A percentile compares a stretch with the other conserved stretches of the same genome.
Conservation (phyloP, 75 land plant species). For the Cupressus sempervirens region DNA sequence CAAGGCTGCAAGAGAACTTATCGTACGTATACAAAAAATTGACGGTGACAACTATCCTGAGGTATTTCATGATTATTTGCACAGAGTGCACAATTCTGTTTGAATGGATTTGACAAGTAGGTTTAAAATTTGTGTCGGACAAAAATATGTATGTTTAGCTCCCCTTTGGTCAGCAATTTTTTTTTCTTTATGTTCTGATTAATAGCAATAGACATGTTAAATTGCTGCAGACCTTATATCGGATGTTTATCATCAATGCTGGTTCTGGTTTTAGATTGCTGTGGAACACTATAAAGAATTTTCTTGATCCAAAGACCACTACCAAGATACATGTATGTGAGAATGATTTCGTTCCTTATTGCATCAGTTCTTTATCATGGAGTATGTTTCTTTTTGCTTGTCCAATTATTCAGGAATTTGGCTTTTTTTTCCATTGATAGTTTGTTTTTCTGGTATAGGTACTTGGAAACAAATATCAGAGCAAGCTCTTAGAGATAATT, state of each 20-base stretch:
- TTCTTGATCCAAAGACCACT: constrained; percentile 85
- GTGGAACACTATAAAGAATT: constrained; percentile 78
- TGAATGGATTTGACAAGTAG: neutral
- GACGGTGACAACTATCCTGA: constrained; percentile 85
- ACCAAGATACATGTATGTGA: constrained; percentile 72
- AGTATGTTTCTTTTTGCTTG: neutral
- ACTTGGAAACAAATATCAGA: constrained; percentile 79
- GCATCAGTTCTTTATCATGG: neutral
- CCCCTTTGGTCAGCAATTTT: neutral
- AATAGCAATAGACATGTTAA: constrained; percentile 8
- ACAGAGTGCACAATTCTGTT: neutral
- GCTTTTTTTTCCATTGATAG: neutral
- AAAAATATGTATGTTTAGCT: neutral
- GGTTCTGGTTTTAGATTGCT: constrained; percentile 84
- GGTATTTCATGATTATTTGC: constrained; percentile 32
- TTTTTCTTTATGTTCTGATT: constrained; percentile 3
- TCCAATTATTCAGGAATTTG: neutral
- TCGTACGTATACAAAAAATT: constrained; percentile 59
- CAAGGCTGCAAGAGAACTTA: constrained; percentile 65
- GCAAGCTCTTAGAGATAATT: constrained; percentile 80
- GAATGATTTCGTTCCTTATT: neutral
- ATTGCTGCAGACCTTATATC: constrained; percentile 63
- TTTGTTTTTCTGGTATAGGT: constrained; percentile 43
- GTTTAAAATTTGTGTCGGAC: neutral
- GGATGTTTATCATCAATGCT: constrained; percentile 94